Conservation (phyloP, 352 stramenopile genomes). For the Achlya hypogyna region DNA sequence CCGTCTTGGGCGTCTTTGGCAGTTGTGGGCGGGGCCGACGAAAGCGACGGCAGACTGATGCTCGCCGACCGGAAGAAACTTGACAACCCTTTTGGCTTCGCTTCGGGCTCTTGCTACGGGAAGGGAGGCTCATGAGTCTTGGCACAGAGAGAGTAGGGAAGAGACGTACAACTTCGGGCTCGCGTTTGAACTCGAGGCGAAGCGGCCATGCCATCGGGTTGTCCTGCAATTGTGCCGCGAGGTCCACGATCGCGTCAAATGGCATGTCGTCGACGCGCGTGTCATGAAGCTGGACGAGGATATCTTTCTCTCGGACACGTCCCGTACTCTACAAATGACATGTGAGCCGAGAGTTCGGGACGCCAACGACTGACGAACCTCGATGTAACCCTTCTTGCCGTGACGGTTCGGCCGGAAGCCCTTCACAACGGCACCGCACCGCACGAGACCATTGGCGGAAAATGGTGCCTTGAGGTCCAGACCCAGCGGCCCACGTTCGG, state of each 20-base stretch:
- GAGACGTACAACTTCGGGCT: conserved; percentile 22
- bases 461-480: conserved; percentile 63
- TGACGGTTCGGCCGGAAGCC: conserved; percentile 53
- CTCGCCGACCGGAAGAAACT: conserved; percentile 2
- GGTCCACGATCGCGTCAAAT: conserved; percentile 75
- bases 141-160: not conserved
- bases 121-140: not conserved
- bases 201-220: conserved; percentile 60
- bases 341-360: not conserved
- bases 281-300: conserved; percentile 70
- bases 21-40: conserved; percentile 34
- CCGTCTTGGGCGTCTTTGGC: conserved; percentile 57
- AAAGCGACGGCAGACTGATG: not conserved
- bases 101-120: not conserved
- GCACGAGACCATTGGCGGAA: conserved; percentile 62
- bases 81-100: not conserved
- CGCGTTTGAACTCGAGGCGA: conserved; percentile 63
- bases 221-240: conserved; percentile 62
- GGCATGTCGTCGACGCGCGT: conserved; percentile 70
- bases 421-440: conserved; percentile 69
- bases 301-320: conserved; percentile 66
- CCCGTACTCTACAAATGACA: conserved; percentile 27
- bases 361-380: conserved; percentile 23
- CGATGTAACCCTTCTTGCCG: conserved; percentile 50
- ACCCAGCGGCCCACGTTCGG: conserved; percentile 49